Percentiles rank a stretch among this genome's conserved stretches.
Evolutionary conservation across 805 yeast genomes (phyloP).

Genomic region (Candida caryicola): DNA sequence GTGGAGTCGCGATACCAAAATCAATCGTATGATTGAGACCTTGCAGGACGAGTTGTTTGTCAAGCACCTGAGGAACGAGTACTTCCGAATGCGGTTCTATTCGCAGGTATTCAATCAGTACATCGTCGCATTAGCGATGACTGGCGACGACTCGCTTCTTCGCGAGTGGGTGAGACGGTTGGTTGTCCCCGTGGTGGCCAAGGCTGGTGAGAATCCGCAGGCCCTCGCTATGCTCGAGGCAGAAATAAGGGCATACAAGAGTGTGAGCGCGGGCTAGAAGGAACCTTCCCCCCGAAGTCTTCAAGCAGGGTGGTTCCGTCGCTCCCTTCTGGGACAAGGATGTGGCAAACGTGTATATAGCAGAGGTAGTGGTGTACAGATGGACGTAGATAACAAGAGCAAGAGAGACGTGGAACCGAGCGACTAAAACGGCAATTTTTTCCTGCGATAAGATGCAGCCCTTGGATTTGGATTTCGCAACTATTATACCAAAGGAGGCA

Average conservation of each 20-base stretch:
- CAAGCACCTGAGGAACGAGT: slow-evolving; percentile 9
- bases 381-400: too few relatives aligned
- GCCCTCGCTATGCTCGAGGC: neutral
- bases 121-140: slow-evolving; percentile 15
- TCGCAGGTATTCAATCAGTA: slow-evolving; percentile 20
- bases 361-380: too few relatives aligned
- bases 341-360: too few relatives aligned
- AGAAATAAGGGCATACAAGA: neutral
- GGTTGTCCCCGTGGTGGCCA: slow-evolving; percentile 5
- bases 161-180: slow-evolving; percentile 15
- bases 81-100: slow-evolving; percentile 10
- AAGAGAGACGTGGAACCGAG: too few relatives aligned
- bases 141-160: slow-evolving; percentile 6
- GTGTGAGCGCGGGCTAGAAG: too few relatives aligned
- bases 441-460: neutral
- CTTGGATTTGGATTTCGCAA: slow-evolving; percentile 1
- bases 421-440: neutral
- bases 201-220: neutral
- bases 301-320: too few relatives aligned
- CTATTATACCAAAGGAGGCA: neutral
- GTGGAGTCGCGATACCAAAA: neutral
- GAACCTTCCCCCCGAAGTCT: too few relatives aligned
- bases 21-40: slow-evolving; percentile 1
- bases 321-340: too few relatives aligned
- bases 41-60: slow-evolving; percentile 5